Conservation (phyloP, 306 rosid genomes). For the Pyrus communis region DNA sequence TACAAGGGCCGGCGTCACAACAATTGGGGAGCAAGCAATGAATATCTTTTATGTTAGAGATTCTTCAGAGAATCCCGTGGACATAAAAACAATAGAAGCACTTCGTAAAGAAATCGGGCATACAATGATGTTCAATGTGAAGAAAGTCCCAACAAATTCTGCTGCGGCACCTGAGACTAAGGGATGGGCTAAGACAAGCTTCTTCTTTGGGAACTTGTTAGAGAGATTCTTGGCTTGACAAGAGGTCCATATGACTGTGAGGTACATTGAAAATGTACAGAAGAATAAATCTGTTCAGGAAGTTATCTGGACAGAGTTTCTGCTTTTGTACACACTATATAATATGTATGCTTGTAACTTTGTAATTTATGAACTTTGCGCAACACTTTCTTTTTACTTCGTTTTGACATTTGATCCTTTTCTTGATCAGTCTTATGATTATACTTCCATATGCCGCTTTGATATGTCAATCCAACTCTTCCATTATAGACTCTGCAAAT, state of each 20-base stretch:
- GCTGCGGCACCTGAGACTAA: constrained; percentile 39
- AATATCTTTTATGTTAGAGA: constrained; percentile 78
- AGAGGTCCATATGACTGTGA: neutral
- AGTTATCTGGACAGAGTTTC: constrained; percentile 22
- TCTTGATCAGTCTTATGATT: neutral
- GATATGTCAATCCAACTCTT: neutral
- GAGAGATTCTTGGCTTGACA: constrained; percentile 58
- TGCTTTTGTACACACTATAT: constrained; percentile 5
- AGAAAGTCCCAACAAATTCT: constrained; percentile 51
- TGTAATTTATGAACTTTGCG: constrained; percentile 5
- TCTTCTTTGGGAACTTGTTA: constrained; percentile 79
- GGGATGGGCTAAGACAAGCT: constrained; percentile 73
- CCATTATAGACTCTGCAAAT: neutral
- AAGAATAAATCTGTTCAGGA: constrained; percentile 32
- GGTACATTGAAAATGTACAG: constrained; percentile 26
- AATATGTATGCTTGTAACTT: constrained; percentile 19
- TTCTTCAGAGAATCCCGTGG: constrained; percentile 70
- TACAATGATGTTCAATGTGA: constrained; percentile 60
- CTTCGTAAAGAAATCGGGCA: constrained; percentile 65
- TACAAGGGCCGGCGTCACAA: constrained; percentile 67
- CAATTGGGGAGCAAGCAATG: constrained; percentile 67
- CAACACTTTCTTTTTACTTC: neutral
- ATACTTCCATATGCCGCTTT: neutral
- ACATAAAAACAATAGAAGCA: constrained; percentile 44
- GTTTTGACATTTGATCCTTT: neutral